Conservation (phyloP, 2,329 filamentous ascomycete genomes). For the Thermoascus crustaceus region DNA sequence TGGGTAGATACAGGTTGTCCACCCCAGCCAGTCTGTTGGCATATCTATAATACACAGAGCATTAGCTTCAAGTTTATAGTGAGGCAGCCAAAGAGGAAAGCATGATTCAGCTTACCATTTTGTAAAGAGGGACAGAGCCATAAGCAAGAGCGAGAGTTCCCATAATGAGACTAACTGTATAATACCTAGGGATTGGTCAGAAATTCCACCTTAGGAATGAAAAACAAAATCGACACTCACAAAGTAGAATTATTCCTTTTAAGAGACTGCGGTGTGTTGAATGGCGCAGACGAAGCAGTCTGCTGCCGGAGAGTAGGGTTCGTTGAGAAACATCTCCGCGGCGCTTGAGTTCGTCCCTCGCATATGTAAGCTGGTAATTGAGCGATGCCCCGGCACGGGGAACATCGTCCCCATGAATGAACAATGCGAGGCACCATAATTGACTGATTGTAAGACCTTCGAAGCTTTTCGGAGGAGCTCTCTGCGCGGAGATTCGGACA, state of each 20-base stretch:
- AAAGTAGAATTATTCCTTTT: constrained; percentile 49
- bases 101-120: constrained; percentile 44
- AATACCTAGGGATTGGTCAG: constrained; percentile 43
- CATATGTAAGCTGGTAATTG: constrained; percentile 10
- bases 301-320: constrained; percentile 21
- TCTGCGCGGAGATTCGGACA: neutral
- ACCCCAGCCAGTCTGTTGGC: constrained; percentile 62
- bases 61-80: constrained; percentile 2
- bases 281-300: constrained; percentile 20
- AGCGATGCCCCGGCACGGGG: constrained; percentile 8
- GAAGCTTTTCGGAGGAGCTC: neutral
- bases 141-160: constrained; percentile 57
- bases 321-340: constrained; percentile 26
- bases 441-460: constrained; percentile 5
- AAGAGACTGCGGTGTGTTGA: constrained; percentile 26
- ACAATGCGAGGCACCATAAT: constrained; percentile 23
- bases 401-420: constrained; percentile 17
- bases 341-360: constrained; percentile 14
- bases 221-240: constrained; percentile 27
- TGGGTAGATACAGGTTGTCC: constrained; percentile 83
- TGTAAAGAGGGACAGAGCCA: constrained; percentile 59
- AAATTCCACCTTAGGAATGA: neutral
- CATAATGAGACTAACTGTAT: constrained; percentile 54
- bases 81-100: constrained; percentile 1
- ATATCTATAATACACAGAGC: constrained; percentile 30